phyloP scores from a whole-genome alignment of 768 basidiomycete genomes.

The Boletus rubropictus region DNA sequence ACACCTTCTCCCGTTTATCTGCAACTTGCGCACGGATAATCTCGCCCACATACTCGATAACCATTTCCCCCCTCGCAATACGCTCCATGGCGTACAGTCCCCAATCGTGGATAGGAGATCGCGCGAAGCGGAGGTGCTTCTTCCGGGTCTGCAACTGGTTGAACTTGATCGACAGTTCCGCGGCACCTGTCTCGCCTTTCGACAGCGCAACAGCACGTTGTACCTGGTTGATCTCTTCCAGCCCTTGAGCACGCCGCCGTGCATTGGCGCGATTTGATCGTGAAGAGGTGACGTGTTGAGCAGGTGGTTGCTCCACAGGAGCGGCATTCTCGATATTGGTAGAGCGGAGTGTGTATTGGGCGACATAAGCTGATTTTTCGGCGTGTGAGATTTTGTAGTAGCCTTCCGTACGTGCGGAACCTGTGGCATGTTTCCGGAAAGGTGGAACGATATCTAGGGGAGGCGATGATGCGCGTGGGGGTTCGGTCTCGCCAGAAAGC shows the following conservation, averaged over 20 bases:
- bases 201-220: slow-evolving; percentile 73
- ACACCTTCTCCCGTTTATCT: slow-evolving; percentile 94
- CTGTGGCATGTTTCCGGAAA: slow-evolving; percentile 75
- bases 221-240: slow-evolving; percentile 93
- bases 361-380: slow-evolving; percentile 88
- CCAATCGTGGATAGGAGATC: slow-evolving; percentile 97
- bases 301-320: slow-evolving; percentile 37
- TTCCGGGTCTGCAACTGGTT: slow-evolving; percentile 97
- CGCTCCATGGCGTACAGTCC: slow-evolving; percentile 97
- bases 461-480: slow-evolving; percentile 25
- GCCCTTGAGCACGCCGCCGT: slow-evolving; percentile 81
- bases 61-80: slow-evolving; percentile 93
- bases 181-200: slow-evolving; percentile 66
- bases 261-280: slow-evolving; percentile 91
- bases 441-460: slow-evolving; percentile 41
- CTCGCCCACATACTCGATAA: slow-evolving; percentile 99
- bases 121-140: slow-evolving; percentile 93
- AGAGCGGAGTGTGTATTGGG: slow-evolving; percentile 72
- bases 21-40: slow-evolving; percentile 92
- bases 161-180: slow-evolving; percentile 85
- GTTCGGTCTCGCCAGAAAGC: slow-evolving; percentile 25
- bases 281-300: slow-evolving; percentile 62
- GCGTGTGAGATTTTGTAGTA: slow-evolving; percentile 92
- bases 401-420: slow-evolving; percentile 89
- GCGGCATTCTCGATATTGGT: slow-evolving; percentile 41